These are phyloP conservation scores for Dioscorea cayenensis DNA, from an alignment of 116 monocot genomes.

Conservation along the genomic window DNA sequence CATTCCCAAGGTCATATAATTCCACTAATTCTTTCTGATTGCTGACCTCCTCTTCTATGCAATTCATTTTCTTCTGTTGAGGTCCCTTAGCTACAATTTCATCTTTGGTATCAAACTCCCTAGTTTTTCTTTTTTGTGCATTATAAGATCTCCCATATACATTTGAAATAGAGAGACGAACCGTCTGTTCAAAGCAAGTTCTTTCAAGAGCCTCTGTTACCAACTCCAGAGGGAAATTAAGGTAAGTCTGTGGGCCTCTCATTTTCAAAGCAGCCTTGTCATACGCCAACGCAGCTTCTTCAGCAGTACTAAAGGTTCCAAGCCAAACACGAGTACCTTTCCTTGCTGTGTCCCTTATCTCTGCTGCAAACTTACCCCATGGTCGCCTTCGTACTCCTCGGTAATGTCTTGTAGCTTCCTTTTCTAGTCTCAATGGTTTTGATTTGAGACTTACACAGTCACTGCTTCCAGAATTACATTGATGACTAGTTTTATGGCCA, in stretches of 20 bases:
- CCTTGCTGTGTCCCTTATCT: constrained; percentile 35
- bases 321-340: constrained; percentile 38
- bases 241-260: constrained; percentile 28
- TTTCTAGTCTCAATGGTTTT: background rate
- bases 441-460: background rate
- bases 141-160: background rate
- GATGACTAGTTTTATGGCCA: background rate
- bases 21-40: constrained; percentile 13
- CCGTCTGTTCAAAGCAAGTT: background rate
- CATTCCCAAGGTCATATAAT: constrained; percentile 32
- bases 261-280: constrained; percentile 39
- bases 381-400: constrained; percentile 38
- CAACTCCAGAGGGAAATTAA: constrained; percentile 32
- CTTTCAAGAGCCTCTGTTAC: constrained; percentile 10
- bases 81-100: constrained; percentile 2
- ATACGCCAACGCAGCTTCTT: constrained; percentile 45
- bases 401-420: constrained; percentile 11
- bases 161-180: background rate
- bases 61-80: background rate
- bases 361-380: constrained; percentile 50
- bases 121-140: constrained; percentile 5
- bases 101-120: constrained; percentile 1
- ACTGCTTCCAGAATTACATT: background rate
- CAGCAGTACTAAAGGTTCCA: constrained; percentile 36
- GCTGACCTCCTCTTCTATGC: background rate